These are phyloP conservation scores for Coccomyxa sp. DNA, from an alignment of 139 green algal genomes.

Conservation along the genomic window DNA sequence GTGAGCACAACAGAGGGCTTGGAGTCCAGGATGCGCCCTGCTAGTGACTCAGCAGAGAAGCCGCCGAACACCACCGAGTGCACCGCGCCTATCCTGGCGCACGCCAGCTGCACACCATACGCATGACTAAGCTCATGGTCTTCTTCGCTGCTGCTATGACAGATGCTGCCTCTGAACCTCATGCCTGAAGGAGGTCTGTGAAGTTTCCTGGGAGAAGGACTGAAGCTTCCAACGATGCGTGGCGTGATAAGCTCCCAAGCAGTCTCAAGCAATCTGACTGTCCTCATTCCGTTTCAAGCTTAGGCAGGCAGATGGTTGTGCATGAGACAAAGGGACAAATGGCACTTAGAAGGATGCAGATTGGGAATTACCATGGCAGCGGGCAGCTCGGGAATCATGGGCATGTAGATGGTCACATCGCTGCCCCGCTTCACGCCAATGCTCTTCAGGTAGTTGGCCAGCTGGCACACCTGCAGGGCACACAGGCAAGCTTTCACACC, in stretches of 20 bases:
- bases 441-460: slow-evolving; percentile 85
- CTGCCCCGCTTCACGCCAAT: slow-evolving; percentile 82
- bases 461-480: slow-evolving; percentile 13
- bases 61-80: slow-evolving; percentile 96
- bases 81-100: slow-evolving; percentile 90
- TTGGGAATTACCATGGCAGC: slow-evolving; percentile 73
- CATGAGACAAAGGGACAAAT: neutral
- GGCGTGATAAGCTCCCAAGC: too few relatives aligned
- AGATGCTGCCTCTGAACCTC: too few relatives aligned
- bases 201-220: too few relatives aligned
- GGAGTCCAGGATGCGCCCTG: slow-evolving; percentile 64
- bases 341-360: neutral
- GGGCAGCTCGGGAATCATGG: slow-evolving; percentile 92
- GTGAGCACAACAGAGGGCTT: slow-evolving; percentile 40
- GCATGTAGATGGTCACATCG: slow-evolving; percentile 93
- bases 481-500: neutral
- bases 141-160: neutral
- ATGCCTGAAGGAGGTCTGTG: too few relatives aligned
- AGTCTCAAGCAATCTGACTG: too few relatives aligned
- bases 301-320: neutral
- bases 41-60: slow-evolving; percentile 88
- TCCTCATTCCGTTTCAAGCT: too few relatives aligned
- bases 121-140: neutral
- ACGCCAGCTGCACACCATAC: slow-evolving; percentile 65
- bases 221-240: too few relatives aligned